phyloP scores from a whole-genome alignment of 495 filamentous ascomycete genomes.

The Hyaloscypha hepaticicola region DNA sequence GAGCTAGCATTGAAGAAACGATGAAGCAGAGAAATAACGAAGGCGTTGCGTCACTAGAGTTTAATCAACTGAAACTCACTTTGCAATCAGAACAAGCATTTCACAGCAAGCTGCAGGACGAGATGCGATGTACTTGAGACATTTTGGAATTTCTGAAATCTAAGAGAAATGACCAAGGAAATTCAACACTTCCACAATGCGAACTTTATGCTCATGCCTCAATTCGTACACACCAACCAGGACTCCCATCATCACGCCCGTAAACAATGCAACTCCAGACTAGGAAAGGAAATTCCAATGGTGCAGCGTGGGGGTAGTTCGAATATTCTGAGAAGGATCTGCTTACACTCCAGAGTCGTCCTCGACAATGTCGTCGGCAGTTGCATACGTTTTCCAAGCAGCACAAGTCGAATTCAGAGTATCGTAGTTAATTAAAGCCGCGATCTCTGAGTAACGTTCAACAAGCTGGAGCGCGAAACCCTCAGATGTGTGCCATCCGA shows the following conservation, averaged over 20 bases:
- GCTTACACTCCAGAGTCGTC: conserved; percentile 36
- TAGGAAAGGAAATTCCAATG: not conserved
- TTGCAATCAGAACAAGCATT: not conserved
- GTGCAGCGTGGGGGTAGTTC: not conserved
- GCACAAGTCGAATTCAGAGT: conserved; percentile 34
- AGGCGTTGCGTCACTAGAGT: not conserved
- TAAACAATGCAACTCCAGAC: not conserved
- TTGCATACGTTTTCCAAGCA: conserved; percentile 35
- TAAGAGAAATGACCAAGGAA: not conserved
- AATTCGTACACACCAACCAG: not conserved
- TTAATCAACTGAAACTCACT: not conserved
- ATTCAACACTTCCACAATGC: not conserved
- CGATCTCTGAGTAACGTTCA: conserved; percentile 41
- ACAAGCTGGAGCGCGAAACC: conserved; percentile 59
- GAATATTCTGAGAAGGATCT: not conserved
- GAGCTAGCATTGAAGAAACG: not conserved
- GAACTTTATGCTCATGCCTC: not conserved
- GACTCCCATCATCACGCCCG: not conserved
- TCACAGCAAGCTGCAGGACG: not conserved
- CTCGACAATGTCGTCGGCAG: conserved; percentile 24
- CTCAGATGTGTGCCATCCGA: conserved; percentile 56
- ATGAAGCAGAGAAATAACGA: not conserved
- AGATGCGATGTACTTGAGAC: not conserved
- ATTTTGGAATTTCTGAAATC: not conserved
- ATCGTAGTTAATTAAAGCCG: conserved; percentile 38